Evolutionary conservation across 331 rosid genomes (phyloP).

Genomic region (Quercus lobata): DNA sequence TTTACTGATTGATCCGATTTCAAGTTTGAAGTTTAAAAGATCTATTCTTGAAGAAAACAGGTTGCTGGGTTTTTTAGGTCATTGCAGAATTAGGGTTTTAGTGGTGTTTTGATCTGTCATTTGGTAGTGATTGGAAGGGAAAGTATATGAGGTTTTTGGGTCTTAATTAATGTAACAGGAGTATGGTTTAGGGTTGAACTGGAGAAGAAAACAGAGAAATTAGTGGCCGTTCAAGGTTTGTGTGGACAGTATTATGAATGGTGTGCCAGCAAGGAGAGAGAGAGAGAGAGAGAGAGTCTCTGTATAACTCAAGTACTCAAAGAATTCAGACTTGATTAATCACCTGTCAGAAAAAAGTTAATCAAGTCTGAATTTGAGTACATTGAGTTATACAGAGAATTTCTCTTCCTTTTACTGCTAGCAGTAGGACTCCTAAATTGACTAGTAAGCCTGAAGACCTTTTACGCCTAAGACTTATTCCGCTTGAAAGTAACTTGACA

Average conservation of each 20-base stretch:
- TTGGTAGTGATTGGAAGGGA: background rate
- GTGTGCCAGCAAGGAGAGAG: background rate
- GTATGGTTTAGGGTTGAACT: background rate
- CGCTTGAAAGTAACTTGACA: too few relatives aligned
- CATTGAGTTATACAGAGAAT: background rate
- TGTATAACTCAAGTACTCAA: too few relatives aligned
- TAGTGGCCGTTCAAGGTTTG: background rate
- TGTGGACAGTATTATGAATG: background rate
- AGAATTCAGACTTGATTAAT: too few relatives aligned
- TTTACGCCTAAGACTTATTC: too few relatives aligned
- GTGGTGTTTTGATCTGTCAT: background rate
- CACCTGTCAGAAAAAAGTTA: too few relatives aligned
- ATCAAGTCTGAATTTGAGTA: background rate
- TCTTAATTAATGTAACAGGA: background rate
- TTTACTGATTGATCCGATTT: background rate
- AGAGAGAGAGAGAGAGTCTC: too few relatives aligned
- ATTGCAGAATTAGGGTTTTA: background rate
- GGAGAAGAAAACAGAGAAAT: background rate
- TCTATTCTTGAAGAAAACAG: background rate
- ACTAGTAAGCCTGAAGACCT: background rate
- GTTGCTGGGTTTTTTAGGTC: background rate
- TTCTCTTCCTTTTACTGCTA: background rate
- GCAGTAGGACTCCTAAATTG: background rate
- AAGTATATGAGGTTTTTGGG: background rate
- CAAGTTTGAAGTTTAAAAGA: background rate